Base-by-base conservation (phyloP, 768 basidiomycete species). In the Naganishia randhawae region DNA sequence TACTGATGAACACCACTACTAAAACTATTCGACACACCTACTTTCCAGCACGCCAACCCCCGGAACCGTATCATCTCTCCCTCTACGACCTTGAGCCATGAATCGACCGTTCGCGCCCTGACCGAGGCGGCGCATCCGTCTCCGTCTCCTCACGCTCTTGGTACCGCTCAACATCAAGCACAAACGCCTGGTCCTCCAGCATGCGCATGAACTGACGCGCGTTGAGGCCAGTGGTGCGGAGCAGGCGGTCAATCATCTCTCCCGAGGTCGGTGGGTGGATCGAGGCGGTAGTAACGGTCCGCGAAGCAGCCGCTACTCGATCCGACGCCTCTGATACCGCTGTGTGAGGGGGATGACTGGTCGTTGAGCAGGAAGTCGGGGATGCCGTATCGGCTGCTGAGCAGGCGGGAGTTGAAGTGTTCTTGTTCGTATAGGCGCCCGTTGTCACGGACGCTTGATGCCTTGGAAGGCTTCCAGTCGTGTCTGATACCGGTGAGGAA, bases 151-250 rank as follows among this genome's bases (percentile, higher is more conserved):
- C 57, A 25, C 25, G 7, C 25, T 10, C 33, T 14, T 41, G 27
- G 29, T 52, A 33, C 32, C 51, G 51, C n/a, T 61, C 57, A 31
- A 25, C 37, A 61, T 61, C 57, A 19, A n/a, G 37, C 37, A 41
- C 37, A 22, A 61, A 41, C 19, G 57, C 33, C 25, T 39, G 57
- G 13, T 61, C 57, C 31, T 67, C 66, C 39, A 67, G 33, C 66
- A 57, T 67, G 33, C 25, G 42, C 66, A 67, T 67, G 42, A 67
- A 67, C n/a, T 67, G 66, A 14, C 66, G 48, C 14, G 66, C 66
- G 17, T 41, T 55, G 14, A 67, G 51, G 10, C 54, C 66, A 19
- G 66, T 67, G 25, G 55, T 50, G 29, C 50, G 53, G 35, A 67
- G 53, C 19, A 67, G 35, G 8, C 54, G 31, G 32, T 67, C 66